phyloP scores from a whole-genome alignment of 2,329 filamentous ascomycete genomes.

The Clonostachys chloroleuca region DNA sequence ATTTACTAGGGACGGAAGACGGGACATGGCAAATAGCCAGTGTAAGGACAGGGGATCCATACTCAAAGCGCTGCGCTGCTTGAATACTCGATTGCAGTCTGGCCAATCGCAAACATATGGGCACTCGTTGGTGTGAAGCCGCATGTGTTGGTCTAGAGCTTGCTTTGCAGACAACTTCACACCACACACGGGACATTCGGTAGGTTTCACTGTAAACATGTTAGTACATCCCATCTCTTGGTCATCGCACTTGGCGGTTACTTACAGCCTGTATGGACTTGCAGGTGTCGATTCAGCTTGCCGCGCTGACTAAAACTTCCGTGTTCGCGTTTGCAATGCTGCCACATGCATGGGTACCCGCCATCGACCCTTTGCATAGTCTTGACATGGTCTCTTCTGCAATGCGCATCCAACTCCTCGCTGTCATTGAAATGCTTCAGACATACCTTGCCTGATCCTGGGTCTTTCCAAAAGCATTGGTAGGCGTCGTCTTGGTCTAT shows the following conservation, averaged over 20 bases:
- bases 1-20: background rate
- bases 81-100: slow-evolving; percentile 54
- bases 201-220: slow-evolving; percentile 48
- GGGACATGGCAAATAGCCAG: background rate
- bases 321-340: slow-evolving; percentile 45
- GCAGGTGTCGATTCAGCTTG: slow-evolving; percentile 62
- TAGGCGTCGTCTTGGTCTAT: background rate
- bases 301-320: slow-evolving; percentile 54
- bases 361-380: slow-evolving; percentile 31
- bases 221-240: slow-evolving; percentile 6
- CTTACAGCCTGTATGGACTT: slow-evolving; percentile 61
- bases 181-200: slow-evolving; percentile 49
- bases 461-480: slow-evolving; percentile 22
- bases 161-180: slow-evolving; percentile 62
- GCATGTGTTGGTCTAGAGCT: slow-evolving; percentile 62
- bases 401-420: slow-evolving; percentile 50
- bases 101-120: slow-evolving; percentile 51
- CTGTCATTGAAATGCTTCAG: no score
- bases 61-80: slow-evolving; percentile 65
- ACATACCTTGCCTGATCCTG: slow-evolving; percentile 6
- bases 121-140: slow-evolving; percentile 62
- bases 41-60: slow-evolving; percentile 18
- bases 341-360: slow-evolving; percentile 53
- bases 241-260: slow-evolving; percentile 4
- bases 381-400: slow-evolving; percentile 44